Evolutionary conservation across 306 rosid species (phyloP), one percentile per base, ranked within the genome.

Genomic region (Quercus dentata): DNA sequence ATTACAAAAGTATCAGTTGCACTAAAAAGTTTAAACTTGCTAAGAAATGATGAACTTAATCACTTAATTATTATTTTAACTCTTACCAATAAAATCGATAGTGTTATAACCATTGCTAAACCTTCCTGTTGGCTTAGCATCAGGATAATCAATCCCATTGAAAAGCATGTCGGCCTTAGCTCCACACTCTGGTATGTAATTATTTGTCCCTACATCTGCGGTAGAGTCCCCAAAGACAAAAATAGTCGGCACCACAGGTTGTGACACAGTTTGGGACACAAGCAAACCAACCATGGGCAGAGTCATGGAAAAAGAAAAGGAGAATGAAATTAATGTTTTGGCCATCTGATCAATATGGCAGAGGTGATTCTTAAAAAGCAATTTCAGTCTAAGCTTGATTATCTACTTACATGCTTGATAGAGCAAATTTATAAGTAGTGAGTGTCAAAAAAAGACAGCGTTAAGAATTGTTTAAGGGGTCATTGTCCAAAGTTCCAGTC

Each of bases 181-280:
- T 35, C 2, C 4, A 25, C 62, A 65, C 0, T 74, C 28, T 0
- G 69, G 54, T 51, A 78, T 28, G 70, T 35, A 78, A 68, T 78
- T 0, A 71, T 82, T 77, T 3, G 82, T 82, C 20, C 85, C 80
- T 33, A 69, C 80, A 69, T 78, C 83, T 1, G 61, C 77, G 6
- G 80, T 78, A 15, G 80, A 83, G 74, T 83, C 86, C 59, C 80
- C 80, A 35, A 83, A 83, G 8, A 74, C 44, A 46, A 56, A 78
- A 14, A 78, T 65, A 31, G 77, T 74, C 1, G 80, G 74, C 71
- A 33, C 54, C 15, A 0, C 19, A 62, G 25, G 55, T n/a, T 1
- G 7, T 15, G 15, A 31, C 44, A 35, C 44, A 35, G 44, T 35
- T 35, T 6, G 9, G 18, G 69, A 33, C 30, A 0, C 76, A 67